phyloP scores from a whole-genome alignment of 306 rosid species.

The Gleditsia sinensis region DNA sequence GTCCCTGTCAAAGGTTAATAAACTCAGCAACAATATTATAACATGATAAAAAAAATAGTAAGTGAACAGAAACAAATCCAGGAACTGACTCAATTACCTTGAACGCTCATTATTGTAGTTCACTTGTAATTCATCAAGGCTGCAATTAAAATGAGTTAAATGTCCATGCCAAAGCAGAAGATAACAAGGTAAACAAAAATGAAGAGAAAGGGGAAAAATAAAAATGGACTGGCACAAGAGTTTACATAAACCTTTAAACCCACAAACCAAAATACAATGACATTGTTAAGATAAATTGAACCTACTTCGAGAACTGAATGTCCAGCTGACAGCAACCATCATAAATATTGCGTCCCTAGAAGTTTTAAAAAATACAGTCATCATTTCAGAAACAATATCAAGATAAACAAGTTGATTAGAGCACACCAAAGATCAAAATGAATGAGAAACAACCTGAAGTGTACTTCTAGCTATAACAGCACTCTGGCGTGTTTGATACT shows the following conservation, averaged over 20 bases:
- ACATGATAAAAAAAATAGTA: background rate
- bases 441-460: slow-evolving; percentile 70
- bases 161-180: background rate
- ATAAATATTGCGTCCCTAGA: slow-evolving; percentile 94
- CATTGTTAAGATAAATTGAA: slow-evolving; percentile 32
- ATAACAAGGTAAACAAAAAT: background rate
- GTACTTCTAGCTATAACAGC: slow-evolving; percentile 86
- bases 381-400: slow-evolving; percentile 27
- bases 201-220: background rate
- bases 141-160: slow-evolving; percentile 48
- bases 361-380: slow-evolving; percentile 31
- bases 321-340: slow-evolving; percentile 99
- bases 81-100: slow-evolving; percentile 59
- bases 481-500: slow-evolving; percentile 80
- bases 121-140: slow-evolving; percentile 99
- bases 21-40: slow-evolving; percentile 19
- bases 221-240: slow-evolving; percentile 19
- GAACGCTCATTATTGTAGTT: slow-evolving; percentile 98
- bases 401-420: slow-evolving; percentile 28
- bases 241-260: slow-evolving; percentile 10
- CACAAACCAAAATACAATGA: slow-evolving; percentile 8
- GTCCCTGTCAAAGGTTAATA: slow-evolving; percentile 58
- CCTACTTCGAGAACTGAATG: slow-evolving; percentile 98
- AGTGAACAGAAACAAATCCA: background rate
- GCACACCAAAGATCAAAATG: slow-evolving; percentile 5